These are phyloP conservation scores for Musa balbisiana DNA, from an alignment of 202 grass and related monocot genomes.

Conservation along the genomic window DNA sequence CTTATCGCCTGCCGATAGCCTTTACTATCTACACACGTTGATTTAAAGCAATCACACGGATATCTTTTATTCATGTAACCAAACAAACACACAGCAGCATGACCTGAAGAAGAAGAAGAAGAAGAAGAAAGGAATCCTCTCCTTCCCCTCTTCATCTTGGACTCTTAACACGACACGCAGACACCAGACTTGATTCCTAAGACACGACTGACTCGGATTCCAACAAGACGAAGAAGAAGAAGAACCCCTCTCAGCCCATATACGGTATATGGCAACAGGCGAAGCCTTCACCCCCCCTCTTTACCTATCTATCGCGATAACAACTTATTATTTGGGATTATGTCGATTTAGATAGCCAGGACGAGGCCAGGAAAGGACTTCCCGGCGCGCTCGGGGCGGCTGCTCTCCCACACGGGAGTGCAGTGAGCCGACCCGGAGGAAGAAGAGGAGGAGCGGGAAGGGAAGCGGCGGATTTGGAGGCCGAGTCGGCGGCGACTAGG, in stretches of 20 bases:
- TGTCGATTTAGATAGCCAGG: constrained; percentile 53
- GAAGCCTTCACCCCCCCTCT: neutral
- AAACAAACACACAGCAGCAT: neutral
- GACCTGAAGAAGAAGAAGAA: too few species aligned
- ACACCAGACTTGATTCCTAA: too few species aligned
- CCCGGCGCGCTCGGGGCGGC: constrained; percentile 32
- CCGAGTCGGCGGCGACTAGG: constrained; percentile 25
- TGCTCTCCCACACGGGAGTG: constrained; percentile 64
- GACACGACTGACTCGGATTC: neutral
- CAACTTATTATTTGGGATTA: neutral
- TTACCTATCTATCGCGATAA: neutral
- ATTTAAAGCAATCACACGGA: neutral
- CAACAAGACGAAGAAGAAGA: neutral
- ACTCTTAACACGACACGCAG: neutral
- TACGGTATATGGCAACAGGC: neutral
- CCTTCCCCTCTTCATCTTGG: neutral
- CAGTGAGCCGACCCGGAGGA: constrained; percentile 18
- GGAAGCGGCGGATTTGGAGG: too few species aligned
- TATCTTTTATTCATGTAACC: constrained; percentile 1
- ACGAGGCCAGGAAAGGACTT: constrained; percentile 89
- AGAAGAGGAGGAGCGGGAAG: neutral
- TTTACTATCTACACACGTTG: too few species aligned
- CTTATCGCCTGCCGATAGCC: too few species aligned
- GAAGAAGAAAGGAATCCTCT: neutral
- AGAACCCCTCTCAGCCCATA: neutral